Base-by-base conservation (phyloP, 2,329 filamentous ascomycete genomes). In the Botrytis tulipae region DNA sequence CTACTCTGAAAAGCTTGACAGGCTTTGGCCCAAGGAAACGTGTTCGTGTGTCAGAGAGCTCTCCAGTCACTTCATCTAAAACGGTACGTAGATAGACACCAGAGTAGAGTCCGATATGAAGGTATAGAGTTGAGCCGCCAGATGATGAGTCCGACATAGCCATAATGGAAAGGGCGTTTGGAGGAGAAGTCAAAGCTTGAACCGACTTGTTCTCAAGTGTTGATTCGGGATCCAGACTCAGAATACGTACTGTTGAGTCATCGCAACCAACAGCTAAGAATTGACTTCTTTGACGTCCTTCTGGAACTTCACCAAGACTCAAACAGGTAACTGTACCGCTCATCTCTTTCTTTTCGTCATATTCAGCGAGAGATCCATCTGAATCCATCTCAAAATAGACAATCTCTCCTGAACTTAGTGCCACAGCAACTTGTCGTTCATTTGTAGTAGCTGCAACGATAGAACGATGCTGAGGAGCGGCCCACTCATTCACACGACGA, bases 311-410 rank as follows among this genome's bases (percentile, higher is more conserved):
- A 4, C 95, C 96, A 70, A 99, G 86, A 78, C 95, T 97, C n/a
- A 99, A 86, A 77, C 93, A 97, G 29, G 95, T 98, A 67, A 99
- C 95, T 0, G 95, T 98, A 63, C 94, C 95, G 71, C 93, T 94
- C 92, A 99, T 96, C 79, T 97, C 92, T 79, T 94, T 94, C 82
- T 95, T 94, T 80, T 98, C 95, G 77, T 98, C 93, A 77, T 98
- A 97, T 83, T 98, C 95, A 48, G 94, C 94, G 46, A 98, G 86
- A 5, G 93, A 93, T 44, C 95, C 95, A 82, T 98, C 95, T 0
- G 90, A 88, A 79, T 98, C 96, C 90, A 98, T 95, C 82, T 99
- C 97, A 78, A 99, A 99, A 81, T 98, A 99, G 60, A 97, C 93
- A 76, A 99, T 95, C 82, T 99, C 96, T 54, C 95, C 95, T 14